phyloP scores from a whole-genome alignment of 768 basidiomycete species.

The Amanita fuliginea region DNA sequence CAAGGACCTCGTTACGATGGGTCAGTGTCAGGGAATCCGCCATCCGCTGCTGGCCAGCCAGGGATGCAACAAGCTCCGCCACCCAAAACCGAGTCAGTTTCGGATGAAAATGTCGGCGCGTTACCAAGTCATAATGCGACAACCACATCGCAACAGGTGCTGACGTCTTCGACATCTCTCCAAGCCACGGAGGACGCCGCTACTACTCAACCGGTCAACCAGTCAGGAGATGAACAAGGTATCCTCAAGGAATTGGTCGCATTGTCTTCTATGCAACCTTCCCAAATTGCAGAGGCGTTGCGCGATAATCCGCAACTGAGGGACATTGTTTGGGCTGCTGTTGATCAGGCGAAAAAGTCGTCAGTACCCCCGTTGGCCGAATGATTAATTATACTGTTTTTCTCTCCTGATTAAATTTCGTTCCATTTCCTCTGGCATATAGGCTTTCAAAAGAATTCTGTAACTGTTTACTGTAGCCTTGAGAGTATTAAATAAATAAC shows the following conservation, averaged over 20 bases:
- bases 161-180: neutral
- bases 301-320: slow-evolving; percentile 27
- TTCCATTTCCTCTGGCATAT: neutral
- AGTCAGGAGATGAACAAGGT: neutral
- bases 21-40: slow-evolving; percentile 5
- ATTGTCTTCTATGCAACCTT: slow-evolving; percentile 22
- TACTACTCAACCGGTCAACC: neutral
- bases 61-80: neutral
- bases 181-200: neutral
- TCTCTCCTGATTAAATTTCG: neutral
- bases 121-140: neutral
- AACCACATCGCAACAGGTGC: neutral
- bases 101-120: neutral
- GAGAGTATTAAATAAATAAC: too few species aligned
- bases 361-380: neutral
- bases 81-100: too few species aligned
- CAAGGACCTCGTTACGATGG: slow-evolving; percentile 9
- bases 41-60: neutral
- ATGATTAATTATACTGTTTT: neutral
- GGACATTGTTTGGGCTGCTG: slow-evolving; percentile 24
- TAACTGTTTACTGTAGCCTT: neutral
- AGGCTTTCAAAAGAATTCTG: neutral
- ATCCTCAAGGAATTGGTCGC: slow-evolving; percentile 5
- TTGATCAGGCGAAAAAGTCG: slow-evolving; percentile 15
- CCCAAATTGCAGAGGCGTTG: slow-evolving; percentile 27